Percentiles rank a stretch among this genome's conserved stretches.
phyloP scores from a whole-genome alignment of 305 asterid species.

The Solanum aculeatissimum region DNA sequence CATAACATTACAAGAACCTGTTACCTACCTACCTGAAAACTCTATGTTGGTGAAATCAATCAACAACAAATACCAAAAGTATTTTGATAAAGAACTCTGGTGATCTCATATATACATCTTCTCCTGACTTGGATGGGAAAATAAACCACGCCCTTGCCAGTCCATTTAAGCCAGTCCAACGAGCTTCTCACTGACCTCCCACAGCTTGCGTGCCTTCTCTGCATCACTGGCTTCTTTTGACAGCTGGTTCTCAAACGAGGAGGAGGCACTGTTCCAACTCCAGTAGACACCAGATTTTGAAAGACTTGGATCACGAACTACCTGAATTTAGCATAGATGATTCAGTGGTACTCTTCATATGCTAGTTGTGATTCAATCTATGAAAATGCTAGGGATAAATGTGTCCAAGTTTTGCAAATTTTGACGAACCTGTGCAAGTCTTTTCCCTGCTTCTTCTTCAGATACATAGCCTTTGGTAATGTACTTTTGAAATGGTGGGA shows the following conservation, averaged over 20 bases:
- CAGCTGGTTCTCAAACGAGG: slow-evolving; percentile 81
- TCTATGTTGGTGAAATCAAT: background rate
- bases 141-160: background rate
- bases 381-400: background rate
- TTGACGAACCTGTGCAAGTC: slow-evolving; percentile 81
- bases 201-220: slow-evolving; percentile 76
- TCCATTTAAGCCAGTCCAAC: slow-evolving; percentile 66
- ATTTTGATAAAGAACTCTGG: background rate
- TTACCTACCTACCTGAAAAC: background rate
- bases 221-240: slow-evolving; percentile 86
- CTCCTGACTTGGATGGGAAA: background rate
- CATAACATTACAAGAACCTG: background rate
- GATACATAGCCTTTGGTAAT: slow-evolving; percentile 91
- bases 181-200: slow-evolving; percentile 93
- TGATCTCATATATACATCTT: background rate
- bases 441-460: slow-evolving; percentile 75
- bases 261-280: slow-evolving; percentile 87
- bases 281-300: slow-evolving; percentile 92
- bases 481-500: slow-evolving; percentile 90
- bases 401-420: background rate
- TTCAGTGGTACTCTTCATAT: background rate
- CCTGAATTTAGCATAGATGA: slow-evolving; percentile 28
- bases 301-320: slow-evolving; percentile 75
- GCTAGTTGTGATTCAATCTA: background rate
- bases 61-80: background rate